phyloP scores from a whole-genome alignment of 352 stramenopile genomes.

The Phytopythium boreale region DNA sequence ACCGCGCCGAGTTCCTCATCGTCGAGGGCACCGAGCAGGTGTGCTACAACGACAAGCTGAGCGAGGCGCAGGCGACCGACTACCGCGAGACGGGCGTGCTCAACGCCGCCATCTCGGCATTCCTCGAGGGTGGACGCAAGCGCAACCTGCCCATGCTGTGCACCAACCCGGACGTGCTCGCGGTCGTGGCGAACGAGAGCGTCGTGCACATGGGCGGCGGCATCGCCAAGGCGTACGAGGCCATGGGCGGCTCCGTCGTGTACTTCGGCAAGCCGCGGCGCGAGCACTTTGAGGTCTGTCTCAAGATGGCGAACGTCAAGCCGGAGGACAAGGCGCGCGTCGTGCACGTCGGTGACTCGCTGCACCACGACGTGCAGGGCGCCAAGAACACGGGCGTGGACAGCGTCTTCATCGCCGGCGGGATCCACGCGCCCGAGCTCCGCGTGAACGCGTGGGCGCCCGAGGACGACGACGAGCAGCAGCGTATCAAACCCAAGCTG shows the following conservation, averaged over 20 bases:
- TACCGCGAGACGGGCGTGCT: slow-evolving; percentile 43
- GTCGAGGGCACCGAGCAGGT: slow-evolving; percentile 58
- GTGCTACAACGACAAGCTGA: slow-evolving; percentile 36
- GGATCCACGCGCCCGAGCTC: slow-evolving; percentile 54
- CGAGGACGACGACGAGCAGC: slow-evolving; percentile 15
- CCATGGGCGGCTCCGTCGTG: slow-evolving; percentile 61
- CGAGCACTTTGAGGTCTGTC: slow-evolving; percentile 71
- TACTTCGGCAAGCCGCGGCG: slow-evolving; percentile 87
- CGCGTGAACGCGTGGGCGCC: slow-evolving; percentile 22
- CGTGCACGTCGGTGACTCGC: slow-evolving; percentile 62
- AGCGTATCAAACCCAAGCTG: slow-evolving; percentile 22
- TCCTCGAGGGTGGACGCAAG: slow-evolving; percentile 47
- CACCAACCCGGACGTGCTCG: slow-evolving; percentile 86
- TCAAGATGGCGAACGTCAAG: slow-evolving; percentile 28
- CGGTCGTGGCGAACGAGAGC: slow-evolving; percentile 52
- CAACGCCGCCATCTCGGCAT: slow-evolving; percentile 31
- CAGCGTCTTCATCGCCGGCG: slow-evolving; percentile 55
- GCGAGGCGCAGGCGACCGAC: slow-evolving; percentile 32
- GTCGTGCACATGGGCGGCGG: slow-evolving; percentile 67
- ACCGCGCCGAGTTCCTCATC: slow-evolving; percentile 45
- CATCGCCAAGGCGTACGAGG: slow-evolving; percentile 81
- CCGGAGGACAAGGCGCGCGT: slow-evolving; percentile 28
- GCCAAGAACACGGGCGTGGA: slow-evolving; percentile 46
- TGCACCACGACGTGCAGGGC: slow-evolving; percentile 64
- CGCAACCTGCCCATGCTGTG: slow-evolving; percentile 76